These are phyloP conservation scores for Bullera alba DNA, from an alignment of 768 basidiomycete species.

Conservation along the genomic window DNA sequence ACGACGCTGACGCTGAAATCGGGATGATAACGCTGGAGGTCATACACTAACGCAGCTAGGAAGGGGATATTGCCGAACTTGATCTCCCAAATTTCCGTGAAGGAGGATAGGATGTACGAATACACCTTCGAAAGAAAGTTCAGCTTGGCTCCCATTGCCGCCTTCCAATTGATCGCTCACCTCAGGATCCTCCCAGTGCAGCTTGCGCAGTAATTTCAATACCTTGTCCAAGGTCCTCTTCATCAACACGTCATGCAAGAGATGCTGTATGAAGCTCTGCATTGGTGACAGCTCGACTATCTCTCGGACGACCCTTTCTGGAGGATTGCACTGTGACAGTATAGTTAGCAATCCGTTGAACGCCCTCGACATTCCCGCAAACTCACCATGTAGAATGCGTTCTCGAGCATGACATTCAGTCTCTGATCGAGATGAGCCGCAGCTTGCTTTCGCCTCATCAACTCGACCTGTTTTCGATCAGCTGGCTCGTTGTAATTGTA, in stretches of 20 bases:
- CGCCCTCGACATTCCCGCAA: not conserved
- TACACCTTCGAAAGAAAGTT: conserved; percentile 48
- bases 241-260: conserved; percentile 86
- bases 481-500: conserved; percentile 1
- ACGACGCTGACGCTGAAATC: conserved; percentile 80
- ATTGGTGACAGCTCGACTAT: conserved; percentile 78
- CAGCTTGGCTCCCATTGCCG: too few relatives aligned
- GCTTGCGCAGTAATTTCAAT: conserved; percentile 80
- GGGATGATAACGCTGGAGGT: conserved; percentile 86
- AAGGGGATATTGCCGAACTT: conserved; percentile 83
- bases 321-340: conserved; percentile 96
- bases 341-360: conserved; percentile 7
- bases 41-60: conserved; percentile 89
- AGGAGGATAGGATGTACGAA: conserved; percentile 70
- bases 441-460: conserved; percentile 90
- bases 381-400: conserved; percentile 93
- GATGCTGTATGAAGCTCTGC: conserved; percentile 88
- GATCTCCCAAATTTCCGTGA: conserved; percentile 98
- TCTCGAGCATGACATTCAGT: conserved; percentile 82
- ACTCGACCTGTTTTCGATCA: conserved; percentile 81
- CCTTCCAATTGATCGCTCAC: too few relatives aligned
- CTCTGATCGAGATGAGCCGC: conserved; percentile 88
- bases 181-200: conserved; percentile 82
- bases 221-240: conserved; percentile 96
- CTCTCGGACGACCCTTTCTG: conserved; percentile 77